These are phyloP conservation scores for Paramecium octaurelia DNA, from an alignment of 73 alveolate species.

Conservation along the genomic window DNA sequence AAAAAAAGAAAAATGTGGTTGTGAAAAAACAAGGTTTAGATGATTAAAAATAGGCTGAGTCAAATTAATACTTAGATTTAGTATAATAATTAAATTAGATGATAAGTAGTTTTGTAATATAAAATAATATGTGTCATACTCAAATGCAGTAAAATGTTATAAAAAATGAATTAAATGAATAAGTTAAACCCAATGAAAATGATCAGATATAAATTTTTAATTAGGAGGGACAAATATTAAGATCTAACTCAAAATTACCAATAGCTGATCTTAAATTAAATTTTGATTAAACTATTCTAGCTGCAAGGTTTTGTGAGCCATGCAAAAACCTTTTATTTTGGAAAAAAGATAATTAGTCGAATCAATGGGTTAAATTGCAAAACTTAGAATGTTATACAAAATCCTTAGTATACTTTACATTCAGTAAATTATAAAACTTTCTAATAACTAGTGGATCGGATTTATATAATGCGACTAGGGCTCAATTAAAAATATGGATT, in stretches of 20 bases:
- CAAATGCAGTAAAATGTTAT: background rate
- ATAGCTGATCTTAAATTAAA: background rate
- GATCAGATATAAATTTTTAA: background rate
- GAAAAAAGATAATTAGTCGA: background rate
- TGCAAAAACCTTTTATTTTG: background rate
- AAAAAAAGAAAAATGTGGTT: background rate
- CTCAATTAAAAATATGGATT: background rate
- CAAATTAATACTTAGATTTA: background rate
- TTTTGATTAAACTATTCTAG: background rate
- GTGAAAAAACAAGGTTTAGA: background rate
- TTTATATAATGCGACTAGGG: background rate
- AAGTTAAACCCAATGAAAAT: background rate
- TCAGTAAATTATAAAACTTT: background rate
- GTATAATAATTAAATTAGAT: background rate
- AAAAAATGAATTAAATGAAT: background rate
- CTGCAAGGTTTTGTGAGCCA: background rate
- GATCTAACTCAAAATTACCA: background rate
- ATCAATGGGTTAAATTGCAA: background rate
- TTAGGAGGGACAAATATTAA: background rate
- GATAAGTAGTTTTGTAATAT: background rate
- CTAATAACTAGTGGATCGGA: background rate
- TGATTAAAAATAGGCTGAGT: background rate
- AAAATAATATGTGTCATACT: background rate
- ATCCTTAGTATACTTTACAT: background rate
- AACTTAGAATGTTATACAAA: background rate